phyloP scores from a whole-genome alignment of 2,329 filamentous ascomycete species.

The Volutella citrinella region DNA sequence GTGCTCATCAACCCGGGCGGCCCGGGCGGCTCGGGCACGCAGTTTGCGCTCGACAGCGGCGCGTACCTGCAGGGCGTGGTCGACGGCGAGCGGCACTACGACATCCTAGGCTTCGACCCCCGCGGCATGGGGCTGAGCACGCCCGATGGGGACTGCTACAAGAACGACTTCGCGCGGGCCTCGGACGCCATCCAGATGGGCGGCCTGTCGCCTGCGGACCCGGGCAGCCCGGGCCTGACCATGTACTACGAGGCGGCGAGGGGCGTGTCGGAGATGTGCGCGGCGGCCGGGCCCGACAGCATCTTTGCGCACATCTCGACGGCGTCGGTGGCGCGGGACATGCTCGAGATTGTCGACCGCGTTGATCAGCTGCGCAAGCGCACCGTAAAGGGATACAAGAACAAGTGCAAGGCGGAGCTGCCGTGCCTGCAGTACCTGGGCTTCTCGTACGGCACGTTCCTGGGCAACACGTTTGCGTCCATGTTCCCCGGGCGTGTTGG shows the following conservation, averaged over 20 bases:
- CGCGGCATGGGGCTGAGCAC: conserved; percentile 37
- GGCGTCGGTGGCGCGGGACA: conserved; percentile 39
- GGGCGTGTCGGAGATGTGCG: conserved; percentile 26
- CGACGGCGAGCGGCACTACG: conserved; percentile 34
- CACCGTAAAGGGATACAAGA: neutral
- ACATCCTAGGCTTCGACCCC: conserved; percentile 44
- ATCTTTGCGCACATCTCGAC: conserved; percentile 35
- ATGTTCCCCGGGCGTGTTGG: conserved; percentile 36
- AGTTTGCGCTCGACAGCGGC: conserved; percentile 23
- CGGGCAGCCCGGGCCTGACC: conserved; percentile 16
- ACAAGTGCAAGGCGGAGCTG: conserved; percentile 6
- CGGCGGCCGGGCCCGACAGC: conserved; percentile 16
- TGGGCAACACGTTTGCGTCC: conserved; percentile 35
- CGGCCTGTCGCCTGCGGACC: conserved; percentile 27
- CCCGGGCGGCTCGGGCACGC: conserved; percentile 40
- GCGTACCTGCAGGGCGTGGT: conserved; percentile 25
- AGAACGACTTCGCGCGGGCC: conserved; percentile 27
- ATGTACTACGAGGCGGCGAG: conserved; percentile 24
- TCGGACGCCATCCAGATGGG: conserved; percentile 27
- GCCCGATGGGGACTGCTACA: conserved; percentile 39
- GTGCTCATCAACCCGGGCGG: conserved; percentile 45
- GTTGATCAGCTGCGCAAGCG: conserved; percentile 32
- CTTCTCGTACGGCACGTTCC: conserved; percentile 42
- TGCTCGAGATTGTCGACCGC: conserved; percentile 43
- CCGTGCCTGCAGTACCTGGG: conserved; percentile 45